Percentiles rank a stretch among this genome's conserved stretches.
These are phyloP conservation scores for Camelina neglecta DNA, from an alignment of 345 rosid genomes.

Conservation along the genomic window DNA sequence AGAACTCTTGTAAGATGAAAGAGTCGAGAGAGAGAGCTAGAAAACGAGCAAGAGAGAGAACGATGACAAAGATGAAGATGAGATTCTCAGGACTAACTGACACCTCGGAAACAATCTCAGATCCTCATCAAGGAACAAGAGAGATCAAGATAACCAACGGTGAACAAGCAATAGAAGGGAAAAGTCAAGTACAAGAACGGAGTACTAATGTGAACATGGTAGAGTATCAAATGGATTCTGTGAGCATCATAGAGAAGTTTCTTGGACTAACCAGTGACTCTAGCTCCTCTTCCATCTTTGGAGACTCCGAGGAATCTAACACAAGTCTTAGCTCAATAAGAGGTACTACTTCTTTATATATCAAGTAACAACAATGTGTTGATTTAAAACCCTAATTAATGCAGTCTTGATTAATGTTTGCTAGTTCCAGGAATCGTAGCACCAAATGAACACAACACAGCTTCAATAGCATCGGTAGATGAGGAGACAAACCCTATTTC, in stretches of 20 bases:
- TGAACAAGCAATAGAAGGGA: constrained; percentile 31
- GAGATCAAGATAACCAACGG: constrained; percentile 40
- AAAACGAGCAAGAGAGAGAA: constrained; percentile 77
- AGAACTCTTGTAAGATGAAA: constrained; percentile 35
- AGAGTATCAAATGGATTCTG: constrained; percentile 49
- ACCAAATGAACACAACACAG: constrained; percentile 33
- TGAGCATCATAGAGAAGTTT: constrained; percentile 59
- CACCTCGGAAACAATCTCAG: constrained; percentile 25
- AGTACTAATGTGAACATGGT: constrained; percentile 29
- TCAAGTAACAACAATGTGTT: constrained; percentile 24
- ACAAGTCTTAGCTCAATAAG: constrained; percentile 35
- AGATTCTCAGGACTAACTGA: constrained; percentile 37
- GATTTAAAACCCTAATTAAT: constrained; percentile 24
- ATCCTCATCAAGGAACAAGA: constrained; percentile 48
- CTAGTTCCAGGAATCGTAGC: constrained; percentile 34
- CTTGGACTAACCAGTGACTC: constrained; percentile 50
- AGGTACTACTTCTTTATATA: constrained; percentile 10
- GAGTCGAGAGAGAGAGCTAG: constrained; percentile 67
- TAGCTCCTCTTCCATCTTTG: constrained; percentile 34
- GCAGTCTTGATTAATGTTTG: neutral
- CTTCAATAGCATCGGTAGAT: constrained; percentile 31
- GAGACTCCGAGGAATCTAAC: constrained; percentile 38
- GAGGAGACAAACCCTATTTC: constrained; percentile 40
- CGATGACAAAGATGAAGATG: constrained; percentile 57
- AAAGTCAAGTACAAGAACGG: constrained; percentile 42